These are phyloP conservation scores for Podaxis carcinomalis DNA, from an alignment of 768 basidiomycete species.

Conservation along the genomic window DNA sequence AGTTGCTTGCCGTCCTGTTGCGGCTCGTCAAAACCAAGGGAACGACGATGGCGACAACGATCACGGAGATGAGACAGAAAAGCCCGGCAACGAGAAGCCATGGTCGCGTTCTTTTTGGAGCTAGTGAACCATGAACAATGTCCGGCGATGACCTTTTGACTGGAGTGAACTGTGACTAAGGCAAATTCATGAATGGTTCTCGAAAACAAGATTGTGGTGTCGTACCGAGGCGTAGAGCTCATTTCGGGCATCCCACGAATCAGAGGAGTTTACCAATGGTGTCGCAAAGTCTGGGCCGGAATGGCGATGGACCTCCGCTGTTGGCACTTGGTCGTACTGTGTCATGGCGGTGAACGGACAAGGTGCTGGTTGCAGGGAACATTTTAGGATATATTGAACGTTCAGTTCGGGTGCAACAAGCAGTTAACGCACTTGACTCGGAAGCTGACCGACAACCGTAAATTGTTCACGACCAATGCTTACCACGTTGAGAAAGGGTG, in stretches of 20 bases:
- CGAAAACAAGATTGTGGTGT: background rate
- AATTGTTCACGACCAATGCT: no score
- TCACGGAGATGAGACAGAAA: conserved; percentile 31
- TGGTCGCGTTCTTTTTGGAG: background rate
- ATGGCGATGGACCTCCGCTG: conserved; percentile 14
- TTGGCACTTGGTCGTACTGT: conserved; percentile 17
- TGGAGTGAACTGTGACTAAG: background rate
- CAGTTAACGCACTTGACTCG: no score
- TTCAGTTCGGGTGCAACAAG: background rate
- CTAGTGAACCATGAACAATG: background rate
- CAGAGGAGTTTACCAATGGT: background rate
- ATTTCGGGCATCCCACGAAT: conserved; percentile 6
- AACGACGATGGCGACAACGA: conserved; percentile 41
- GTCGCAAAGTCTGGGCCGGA: background rate
- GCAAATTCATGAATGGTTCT: background rate
- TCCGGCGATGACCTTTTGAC: background rate
- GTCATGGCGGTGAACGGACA: conserved; percentile 14
- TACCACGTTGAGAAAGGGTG: no score
- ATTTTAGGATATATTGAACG: conserved; percentile 9
- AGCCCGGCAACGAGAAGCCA: conserved; percentile 20
- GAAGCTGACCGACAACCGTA: no score
- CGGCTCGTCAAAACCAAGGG: conserved; percentile 22
- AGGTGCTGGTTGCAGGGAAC: conserved; percentile 4
- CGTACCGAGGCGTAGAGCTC: conserved; percentile 5
- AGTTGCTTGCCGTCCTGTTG: conserved; percentile 16